Percentiles rank a stretch among this genome's conserved stretches.
These are phyloP conservation scores for Conidiobolus incongruus DNA, from an alignment of 371 early-diverging fungal species.

Conservation along the genomic window DNA sequence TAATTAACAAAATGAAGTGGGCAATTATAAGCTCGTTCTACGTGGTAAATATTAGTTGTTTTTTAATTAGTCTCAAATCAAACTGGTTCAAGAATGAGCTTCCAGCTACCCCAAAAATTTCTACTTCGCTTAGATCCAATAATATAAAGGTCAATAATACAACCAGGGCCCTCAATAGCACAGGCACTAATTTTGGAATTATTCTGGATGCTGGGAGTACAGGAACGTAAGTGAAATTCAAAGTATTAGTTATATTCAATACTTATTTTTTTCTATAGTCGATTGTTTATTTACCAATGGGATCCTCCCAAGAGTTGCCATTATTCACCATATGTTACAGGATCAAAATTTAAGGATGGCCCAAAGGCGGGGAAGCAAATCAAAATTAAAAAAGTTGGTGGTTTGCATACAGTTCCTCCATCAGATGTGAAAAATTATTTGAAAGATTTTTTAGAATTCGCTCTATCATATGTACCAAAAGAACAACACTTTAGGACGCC, in stretches of 20 bases:
- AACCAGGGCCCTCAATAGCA: too few relatives aligned
- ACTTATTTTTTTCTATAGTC: background rate
- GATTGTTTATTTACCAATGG: constrained; percentile 5
- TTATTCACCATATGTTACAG: background rate
- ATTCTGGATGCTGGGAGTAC: constrained; percentile 5
- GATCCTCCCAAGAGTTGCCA: background rate
- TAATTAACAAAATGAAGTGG: too few relatives aligned
- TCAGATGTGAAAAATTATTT: constrained; percentile 30
- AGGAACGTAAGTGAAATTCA: constrained; percentile 4
- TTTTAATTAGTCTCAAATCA: too few relatives aligned
- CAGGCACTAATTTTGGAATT: constrained; percentile 3
- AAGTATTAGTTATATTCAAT: background rate
- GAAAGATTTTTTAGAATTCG: constrained; percentile 49
- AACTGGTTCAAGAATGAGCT: too few relatives aligned
- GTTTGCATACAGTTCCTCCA: constrained; percentile 7
- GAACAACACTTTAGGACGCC: constrained; percentile 37
- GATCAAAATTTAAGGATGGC: background rate
- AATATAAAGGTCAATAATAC: too few relatives aligned
- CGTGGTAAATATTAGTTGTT: too few relatives aligned
- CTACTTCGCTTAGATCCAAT: too few relatives aligned
- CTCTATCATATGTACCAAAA: constrained; percentile 37
- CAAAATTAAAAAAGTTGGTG: background rate
- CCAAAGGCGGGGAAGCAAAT: background rate
- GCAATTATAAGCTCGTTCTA: too few relatives aligned
- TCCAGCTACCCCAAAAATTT: too few relatives aligned